Conservation (phyloP, 1,284 basidiomycete genomes). For the Singerocomus rubriflavus region DNA sequence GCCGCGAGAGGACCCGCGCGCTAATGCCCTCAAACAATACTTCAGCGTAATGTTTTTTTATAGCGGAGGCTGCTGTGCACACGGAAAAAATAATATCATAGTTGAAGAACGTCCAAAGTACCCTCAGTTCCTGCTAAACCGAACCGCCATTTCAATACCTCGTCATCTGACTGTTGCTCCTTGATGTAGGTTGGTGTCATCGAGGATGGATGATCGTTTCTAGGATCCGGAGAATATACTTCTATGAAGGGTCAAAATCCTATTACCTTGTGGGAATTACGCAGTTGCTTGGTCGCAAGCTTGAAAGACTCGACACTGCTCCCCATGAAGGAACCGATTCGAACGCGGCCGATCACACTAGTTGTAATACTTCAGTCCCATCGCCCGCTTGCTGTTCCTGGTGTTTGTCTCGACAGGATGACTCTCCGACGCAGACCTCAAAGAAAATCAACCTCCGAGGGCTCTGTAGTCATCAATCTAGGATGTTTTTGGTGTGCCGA, state of each 20-base stretch:
- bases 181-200: too few relatives aligned
- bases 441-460: background rate
- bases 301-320: background rate
- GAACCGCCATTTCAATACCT: background rate
- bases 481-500: background rate
- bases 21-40: background rate
- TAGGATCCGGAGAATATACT: background rate
- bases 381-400: background rate
- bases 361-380: background rate
- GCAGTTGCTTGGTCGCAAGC: background rate
- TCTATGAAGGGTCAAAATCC: background rate
- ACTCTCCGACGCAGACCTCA: background rate
- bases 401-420: background rate
- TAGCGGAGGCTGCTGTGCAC: background rate
- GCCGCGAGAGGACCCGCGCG: background rate
- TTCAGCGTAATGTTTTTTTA: background rate
- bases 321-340: background rate
- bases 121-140: background rate
- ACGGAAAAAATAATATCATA: background rate
- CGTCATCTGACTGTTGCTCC: background rate
- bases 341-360: background rate
- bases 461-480: background rate
- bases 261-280: background rate
- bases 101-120: background rate
- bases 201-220: background rate